Evolutionary conservation across 2,329 filamentous ascomycete genomes (phyloP).

Genomic region (Orbilia blumenaviensis): DNA sequence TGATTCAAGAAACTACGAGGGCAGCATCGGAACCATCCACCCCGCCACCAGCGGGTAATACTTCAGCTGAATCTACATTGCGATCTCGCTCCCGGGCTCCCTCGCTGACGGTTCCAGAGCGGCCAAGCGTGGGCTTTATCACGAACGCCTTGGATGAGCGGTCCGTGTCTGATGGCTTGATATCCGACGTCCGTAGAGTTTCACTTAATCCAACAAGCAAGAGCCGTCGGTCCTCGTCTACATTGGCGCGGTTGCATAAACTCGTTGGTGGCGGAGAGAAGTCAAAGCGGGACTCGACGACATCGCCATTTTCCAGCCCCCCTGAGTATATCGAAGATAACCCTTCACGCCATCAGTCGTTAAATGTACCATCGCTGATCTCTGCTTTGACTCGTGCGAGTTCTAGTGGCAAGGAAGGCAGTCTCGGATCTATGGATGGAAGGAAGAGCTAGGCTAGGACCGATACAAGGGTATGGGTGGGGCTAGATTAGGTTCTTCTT

Average conservation of each 20-base stretch:
- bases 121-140: conserved; percentile 35
- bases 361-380: conserved; percentile 31
- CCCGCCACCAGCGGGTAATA: background rate
- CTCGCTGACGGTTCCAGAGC: conserved; percentile 47
- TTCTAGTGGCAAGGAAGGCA: conserved; percentile 6
- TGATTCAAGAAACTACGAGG: conserved; percentile 30
- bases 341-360: conserved; percentile 27
- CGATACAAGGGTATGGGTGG: background rate
- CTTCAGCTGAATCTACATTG: background rate
- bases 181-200: conserved; percentile 35
- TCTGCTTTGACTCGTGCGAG: conserved; percentile 31
- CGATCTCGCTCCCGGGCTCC: conserved; percentile 30
- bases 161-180: conserved; percentile 42
- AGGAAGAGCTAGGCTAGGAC: conserved; percentile 5
- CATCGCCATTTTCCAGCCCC: conserved; percentile 10
- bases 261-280: conserved; percentile 19
- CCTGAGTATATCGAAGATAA: conserved; percentile 13
- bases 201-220: conserved; percentile 37
- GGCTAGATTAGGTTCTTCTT: conserved; percentile 12
- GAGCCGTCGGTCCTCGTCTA: conserved; percentile 32
- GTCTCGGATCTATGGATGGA: conserved; percentile 6
- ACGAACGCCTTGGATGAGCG: conserved; percentile 39
- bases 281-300: conserved; percentile 40
- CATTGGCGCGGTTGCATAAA: conserved; percentile 33
- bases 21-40: conserved; percentile 13